Percentiles rank a stretch among this genome's conserved stretches.
phyloP scores from a whole-genome alignment of 345 rosid genomes.

The Syzygium oleosum region DNA sequence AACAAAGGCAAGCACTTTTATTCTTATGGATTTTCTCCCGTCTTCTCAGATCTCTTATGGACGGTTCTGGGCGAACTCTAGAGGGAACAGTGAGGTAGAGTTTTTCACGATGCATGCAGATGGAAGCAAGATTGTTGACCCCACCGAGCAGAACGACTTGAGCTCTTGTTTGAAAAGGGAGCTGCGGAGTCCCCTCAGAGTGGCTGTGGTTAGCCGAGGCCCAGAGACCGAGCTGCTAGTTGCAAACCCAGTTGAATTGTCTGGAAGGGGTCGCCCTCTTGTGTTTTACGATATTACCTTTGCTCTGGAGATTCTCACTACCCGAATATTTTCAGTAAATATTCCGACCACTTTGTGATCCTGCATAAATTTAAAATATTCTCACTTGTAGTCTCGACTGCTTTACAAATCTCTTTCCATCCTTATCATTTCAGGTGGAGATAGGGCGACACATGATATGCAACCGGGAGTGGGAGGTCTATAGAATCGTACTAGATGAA shows the following conservation, averaged over 20 bases:
- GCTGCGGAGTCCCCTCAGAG: conserved; percentile 48
- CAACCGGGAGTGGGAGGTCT: conserved; percentile 62
- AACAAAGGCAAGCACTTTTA: background rate
- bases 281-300: conserved; percentile 58
- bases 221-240: conserved; percentile 64
- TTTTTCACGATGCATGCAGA: conserved; percentile 54
- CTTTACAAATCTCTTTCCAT: background rate
- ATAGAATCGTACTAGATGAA: conserved; percentile 54
- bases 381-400: background rate
- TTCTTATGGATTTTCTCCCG: background rate
- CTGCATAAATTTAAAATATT: background rate
- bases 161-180: conserved; percentile 59
- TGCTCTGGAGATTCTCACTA: conserved; percentile 41
- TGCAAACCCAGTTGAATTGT: conserved; percentile 70
- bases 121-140: conserved; percentile 57
- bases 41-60: conserved; percentile 49
- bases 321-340: conserved; percentile 47
- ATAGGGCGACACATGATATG: conserved; percentile 48
- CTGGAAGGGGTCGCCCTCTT: conserved; percentile 64
- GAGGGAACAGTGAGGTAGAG: conserved; percentile 45
- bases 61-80: conserved; percentile 38
- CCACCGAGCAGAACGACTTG: conserved; percentile 41
- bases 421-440: conserved; percentile 35
- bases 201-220: conserved; percentile 50
- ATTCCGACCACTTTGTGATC: background rate